Base-by-base conservation (phyloP, 371 early-diverging fungal genomes). In the Batkoa obscura region DNA sequence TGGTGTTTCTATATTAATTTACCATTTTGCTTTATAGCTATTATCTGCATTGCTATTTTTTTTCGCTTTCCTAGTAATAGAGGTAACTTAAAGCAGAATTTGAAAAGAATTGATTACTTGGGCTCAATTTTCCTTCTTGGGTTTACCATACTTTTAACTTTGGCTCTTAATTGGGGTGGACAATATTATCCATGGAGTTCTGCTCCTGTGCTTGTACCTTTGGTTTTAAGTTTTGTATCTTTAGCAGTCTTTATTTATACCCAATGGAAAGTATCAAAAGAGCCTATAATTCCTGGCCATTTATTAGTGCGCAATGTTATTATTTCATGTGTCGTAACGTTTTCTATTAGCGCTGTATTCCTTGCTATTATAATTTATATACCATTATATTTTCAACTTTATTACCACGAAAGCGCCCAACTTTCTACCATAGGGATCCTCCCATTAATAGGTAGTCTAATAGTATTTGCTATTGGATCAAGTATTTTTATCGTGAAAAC, bases 301-400 rank as follows among this genome's bases (percentile, higher is more conserved):
- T 60, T 80, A 36, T 71, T 82, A 55, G 43, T 42, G 31, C 60
- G 65, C 52, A 71, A 64, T 56, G 76, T 69, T 1, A 68, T 73
- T 5, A 65, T 70, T 41, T 66, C 69, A 30, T 73, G 79, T 9
- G 61, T 72, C 42, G 64, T 62, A 12, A 62, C 69, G 17, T 73
- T 83, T 60, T 74, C 71, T 50, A 51, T 81, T 35, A 89, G 89
- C 32, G 74, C 83, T 43, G 64, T 73, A 23, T 75, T 78, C 69
- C 67, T 71, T 32, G 63, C 64, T 2, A 60, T 68, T 2, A 68
- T 80, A 55, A 79, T 74, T 56, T 80, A 74, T 53, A 62, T 68
- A 39, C 67, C 70, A 0, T 59, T 76, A 3, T 80, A 72, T 55
- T 75, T 73, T 39, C 67, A 69, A 56, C 76, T 87, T 34, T 83